These are phyloP conservation scores for Alternaria conjuncta DNA, from an alignment of 2,329 filamentous ascomycete species.

Conservation along the genomic window DNA sequence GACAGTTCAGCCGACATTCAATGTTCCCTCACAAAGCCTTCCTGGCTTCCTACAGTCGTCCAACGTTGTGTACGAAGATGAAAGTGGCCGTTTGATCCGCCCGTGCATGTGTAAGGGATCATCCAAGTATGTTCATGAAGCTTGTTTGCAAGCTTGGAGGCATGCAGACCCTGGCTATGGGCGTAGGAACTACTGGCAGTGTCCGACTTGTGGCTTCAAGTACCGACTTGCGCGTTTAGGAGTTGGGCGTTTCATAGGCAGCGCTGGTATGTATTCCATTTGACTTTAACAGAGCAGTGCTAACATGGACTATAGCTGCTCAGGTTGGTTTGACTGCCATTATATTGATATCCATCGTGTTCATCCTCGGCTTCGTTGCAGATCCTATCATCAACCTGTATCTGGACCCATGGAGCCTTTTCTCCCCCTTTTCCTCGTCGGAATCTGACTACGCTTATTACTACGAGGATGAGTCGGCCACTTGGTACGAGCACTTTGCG, in stretches of 20 bases:
- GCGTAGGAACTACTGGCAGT: slow-evolving; percentile 80
- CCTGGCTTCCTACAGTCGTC: slow-evolving; percentile 65
- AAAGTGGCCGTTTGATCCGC: slow-evolving; percentile 78
- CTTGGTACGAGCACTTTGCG: slow-evolving; percentile 83
- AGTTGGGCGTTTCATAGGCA: slow-evolving; percentile 69
- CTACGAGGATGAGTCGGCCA: slow-evolving; percentile 48
- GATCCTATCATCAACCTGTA: slow-evolving; percentile 92
- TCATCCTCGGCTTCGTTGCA: slow-evolving; percentile 86
- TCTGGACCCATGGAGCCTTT: slow-evolving; percentile 69
- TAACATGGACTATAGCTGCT: slow-evolving; percentile 51
- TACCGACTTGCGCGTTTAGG: slow-evolving; percentile 80
- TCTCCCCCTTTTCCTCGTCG: slow-evolving; percentile 43
- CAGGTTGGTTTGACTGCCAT: slow-evolving; percentile 74
- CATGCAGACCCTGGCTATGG: slow-evolving; percentile 70
- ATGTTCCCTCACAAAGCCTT: slow-evolving; percentile 60
- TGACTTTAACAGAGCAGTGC: background rate
- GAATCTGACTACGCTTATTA: slow-evolving; percentile 32
- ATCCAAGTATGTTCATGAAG: slow-evolving; percentile 92
- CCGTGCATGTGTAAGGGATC: slow-evolving; percentile 95
- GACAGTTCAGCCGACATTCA: slow-evolving; percentile 66
- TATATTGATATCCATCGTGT: slow-evolving; percentile 76
- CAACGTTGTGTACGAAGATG: slow-evolving; percentile 73
- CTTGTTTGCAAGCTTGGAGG: slow-evolving; percentile 84
- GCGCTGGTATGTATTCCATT: slow-evolving; percentile 46
- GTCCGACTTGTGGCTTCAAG: slow-evolving; percentile 83